phyloP scores from a whole-genome alignment of 768 basidiomycete genomes.

The Scleroderma bovista region DNA sequence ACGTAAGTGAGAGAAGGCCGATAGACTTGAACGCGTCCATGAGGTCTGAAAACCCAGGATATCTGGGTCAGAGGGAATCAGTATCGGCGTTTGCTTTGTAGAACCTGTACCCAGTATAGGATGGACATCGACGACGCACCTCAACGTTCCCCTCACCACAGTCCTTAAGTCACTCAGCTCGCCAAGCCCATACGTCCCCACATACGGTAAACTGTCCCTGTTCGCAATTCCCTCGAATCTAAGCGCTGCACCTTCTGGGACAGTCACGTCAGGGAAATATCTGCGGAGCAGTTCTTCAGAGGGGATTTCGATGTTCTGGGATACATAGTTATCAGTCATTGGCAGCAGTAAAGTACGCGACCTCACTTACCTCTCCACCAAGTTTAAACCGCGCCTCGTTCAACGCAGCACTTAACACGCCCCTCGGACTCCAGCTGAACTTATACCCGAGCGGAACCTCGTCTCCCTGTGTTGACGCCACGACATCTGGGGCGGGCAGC shows the following conservation, averaged over 20 bases:
- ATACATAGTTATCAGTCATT: not conserved
- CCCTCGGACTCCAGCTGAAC: slow-evolving; percentile 90
- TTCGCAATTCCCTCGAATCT: slow-evolving; percentile 83
- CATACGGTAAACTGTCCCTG: slow-evolving; percentile 72
- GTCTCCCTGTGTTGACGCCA: slow-evolving; percentile 25
- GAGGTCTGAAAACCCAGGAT: slow-evolving; percentile 74
- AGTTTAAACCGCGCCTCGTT: slow-evolving; percentile 69
- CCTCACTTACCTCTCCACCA: slow-evolving; percentile 41
- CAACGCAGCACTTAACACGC: slow-evolving; percentile 75
- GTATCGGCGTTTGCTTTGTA: not conserved
- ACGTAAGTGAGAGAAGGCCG: slow-evolving; percentile 53
- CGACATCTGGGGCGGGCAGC: slow-evolving; percentile 67
- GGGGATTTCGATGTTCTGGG: slow-evolving; percentile 42
- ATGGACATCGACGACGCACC: slow-evolving; percentile 42
- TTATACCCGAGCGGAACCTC: slow-evolving; percentile 81
- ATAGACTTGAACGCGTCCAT: slow-evolving; percentile 68
- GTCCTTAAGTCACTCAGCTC: slow-evolving; percentile 44
- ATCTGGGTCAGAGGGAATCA: slow-evolving; percentile 38
- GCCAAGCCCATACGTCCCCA: slow-evolving; percentile 55
- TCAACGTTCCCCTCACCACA: slow-evolving; percentile 78
- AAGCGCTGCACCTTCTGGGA: slow-evolving; percentile 46
- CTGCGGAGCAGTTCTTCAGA: slow-evolving; percentile 50
- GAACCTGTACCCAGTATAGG: too few species aligned
- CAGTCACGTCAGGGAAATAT: slow-evolving; percentile 61
- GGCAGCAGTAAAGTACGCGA: not conserved